Evolutionary conservation across 148 eudicot genomes (phyloP).

Genomic region (Rhododendron mucronatum): DNA sequence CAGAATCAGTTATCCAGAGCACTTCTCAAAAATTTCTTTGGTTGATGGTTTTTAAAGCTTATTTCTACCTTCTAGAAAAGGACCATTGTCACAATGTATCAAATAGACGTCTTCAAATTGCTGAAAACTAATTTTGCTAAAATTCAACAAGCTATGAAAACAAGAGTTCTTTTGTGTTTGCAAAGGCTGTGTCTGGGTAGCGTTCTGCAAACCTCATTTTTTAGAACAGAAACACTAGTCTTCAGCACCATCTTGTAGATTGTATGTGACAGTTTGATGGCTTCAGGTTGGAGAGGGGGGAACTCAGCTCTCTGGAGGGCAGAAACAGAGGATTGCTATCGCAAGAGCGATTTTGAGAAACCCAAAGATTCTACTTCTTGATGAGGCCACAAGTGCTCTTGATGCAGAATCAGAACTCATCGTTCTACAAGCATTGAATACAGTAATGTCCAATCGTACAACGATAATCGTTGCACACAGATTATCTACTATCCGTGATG

Average conservation of each 20-base stretch:
- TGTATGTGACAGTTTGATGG: background rate
- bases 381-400: constrained; percentile 82
- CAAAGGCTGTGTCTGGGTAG: background rate
- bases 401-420: constrained; percentile 64
- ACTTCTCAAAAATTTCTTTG: background rate
- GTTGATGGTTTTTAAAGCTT: background rate
- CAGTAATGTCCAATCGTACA: constrained; percentile 49
- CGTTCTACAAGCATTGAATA: constrained; percentile 58
- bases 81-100: background rate
- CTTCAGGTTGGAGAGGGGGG: constrained; percentile 70
- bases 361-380: constrained; percentile 59
- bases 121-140: background rate
- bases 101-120: background rate
- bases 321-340: constrained; percentile 73
- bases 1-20: background rate
- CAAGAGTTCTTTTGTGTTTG: background rate
- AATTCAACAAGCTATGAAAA: background rate
- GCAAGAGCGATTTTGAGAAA: constrained; percentile 64
- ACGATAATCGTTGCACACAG: constrained; percentile 65
- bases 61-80: background rate
- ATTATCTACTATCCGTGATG: constrained; percentile 53
- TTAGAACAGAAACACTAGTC: background rate
- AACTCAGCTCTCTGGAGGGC: constrained; percentile 75
- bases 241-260: background rate
- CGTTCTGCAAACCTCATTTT: background rate